Percentiles rank a stretch among this genome's conserved stretches.
Conservation (phyloP, 116 monocot genomes). For the Thalassia testudinum region DNA sequence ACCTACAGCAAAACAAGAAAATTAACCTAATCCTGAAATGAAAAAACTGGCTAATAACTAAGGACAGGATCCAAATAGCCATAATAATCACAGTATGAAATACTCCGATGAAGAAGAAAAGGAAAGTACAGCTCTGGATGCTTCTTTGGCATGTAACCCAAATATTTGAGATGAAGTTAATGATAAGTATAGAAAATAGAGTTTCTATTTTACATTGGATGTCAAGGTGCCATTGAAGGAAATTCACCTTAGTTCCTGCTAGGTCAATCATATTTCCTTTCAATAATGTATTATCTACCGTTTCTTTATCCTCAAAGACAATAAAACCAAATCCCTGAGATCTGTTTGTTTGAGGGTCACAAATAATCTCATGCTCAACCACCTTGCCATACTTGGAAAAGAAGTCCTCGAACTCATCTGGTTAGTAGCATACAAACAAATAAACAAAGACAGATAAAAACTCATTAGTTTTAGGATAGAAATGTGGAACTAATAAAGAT, state of each 20-base stretch:
- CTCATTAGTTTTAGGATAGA: not conserved
- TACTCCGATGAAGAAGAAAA: too few species aligned
- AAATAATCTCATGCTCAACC: conserved; percentile 73
- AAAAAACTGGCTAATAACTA: too few species aligned
- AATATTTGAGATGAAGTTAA: too few species aligned
- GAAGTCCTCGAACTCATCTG: conserved; percentile 77
- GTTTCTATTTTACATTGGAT: too few species aligned
- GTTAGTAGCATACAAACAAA: not conserved
- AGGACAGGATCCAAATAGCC: too few species aligned
- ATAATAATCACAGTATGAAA: too few species aligned
- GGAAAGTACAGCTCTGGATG: too few species aligned
- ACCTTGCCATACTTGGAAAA: conserved; percentile 64
- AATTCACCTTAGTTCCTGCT: conserved; percentile 68
- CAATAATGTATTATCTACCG: conserved; percentile 66
- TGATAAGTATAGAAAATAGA: too few species aligned
- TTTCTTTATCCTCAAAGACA: conserved; percentile 59
- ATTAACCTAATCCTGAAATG: conserved; percentile 19
- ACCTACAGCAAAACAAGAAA: conserved; percentile 54
- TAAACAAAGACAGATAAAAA: not conserved
- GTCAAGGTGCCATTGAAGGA: not conserved
- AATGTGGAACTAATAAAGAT: too few species aligned
- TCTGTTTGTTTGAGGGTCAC: conserved; percentile 55
- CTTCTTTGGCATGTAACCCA: too few species aligned
- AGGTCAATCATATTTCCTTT: conserved; percentile 88
- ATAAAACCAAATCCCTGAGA: conserved; percentile 88